phyloP scores from a whole-genome alignment of 805 yeast genomes.

The Kluyveromyces aestuarii region DNA sequence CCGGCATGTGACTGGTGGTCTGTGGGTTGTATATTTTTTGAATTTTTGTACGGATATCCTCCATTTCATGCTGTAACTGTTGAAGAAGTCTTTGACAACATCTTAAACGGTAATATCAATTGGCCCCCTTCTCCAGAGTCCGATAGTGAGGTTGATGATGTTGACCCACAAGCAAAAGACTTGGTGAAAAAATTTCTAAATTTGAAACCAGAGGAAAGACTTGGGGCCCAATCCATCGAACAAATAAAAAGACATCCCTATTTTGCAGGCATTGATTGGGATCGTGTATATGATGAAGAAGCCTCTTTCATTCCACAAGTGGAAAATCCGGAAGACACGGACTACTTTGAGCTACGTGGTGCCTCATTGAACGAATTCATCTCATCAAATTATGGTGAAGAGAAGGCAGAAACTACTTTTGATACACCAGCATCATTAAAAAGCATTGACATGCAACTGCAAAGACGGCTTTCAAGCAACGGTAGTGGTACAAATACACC shows the following conservation, averaged over 20 bases:
- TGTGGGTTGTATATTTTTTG: constrained; percentile 89
- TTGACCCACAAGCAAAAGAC: constrained; percentile 64
- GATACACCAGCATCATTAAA: not conserved
- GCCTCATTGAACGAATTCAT: constrained; percentile 48
- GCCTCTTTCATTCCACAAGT: constrained; percentile 77
- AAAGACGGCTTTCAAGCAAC: constrained; percentile 7
- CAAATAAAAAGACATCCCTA: constrained; percentile 78
- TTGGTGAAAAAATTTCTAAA: constrained; percentile 54
- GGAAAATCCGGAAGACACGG: constrained; percentile 79
- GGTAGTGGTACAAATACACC: constrained; percentile 12
- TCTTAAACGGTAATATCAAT: constrained; percentile 59
- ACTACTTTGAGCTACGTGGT: constrained; percentile 86
- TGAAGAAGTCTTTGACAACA: constrained; percentile 72
- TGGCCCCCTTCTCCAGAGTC: constrained; percentile 66
- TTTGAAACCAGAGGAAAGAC: constrained; percentile 54
- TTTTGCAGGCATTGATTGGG: constrained; percentile 70
- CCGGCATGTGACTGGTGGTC: constrained; percentile 86
- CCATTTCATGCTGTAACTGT: constrained; percentile 86
- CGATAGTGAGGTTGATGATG: constrained; percentile 43
- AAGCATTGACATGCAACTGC: not conserved
- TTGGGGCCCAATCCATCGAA: constrained; percentile 70
- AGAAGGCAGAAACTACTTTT: not conserved
- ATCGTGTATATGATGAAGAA: constrained; percentile 51
- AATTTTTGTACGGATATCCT: constrained; percentile 84
- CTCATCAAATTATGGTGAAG: constrained; percentile 8